Conservation (phyloP, 352 stramenopile genomes). For the Phytophthora megakarya region DNA sequence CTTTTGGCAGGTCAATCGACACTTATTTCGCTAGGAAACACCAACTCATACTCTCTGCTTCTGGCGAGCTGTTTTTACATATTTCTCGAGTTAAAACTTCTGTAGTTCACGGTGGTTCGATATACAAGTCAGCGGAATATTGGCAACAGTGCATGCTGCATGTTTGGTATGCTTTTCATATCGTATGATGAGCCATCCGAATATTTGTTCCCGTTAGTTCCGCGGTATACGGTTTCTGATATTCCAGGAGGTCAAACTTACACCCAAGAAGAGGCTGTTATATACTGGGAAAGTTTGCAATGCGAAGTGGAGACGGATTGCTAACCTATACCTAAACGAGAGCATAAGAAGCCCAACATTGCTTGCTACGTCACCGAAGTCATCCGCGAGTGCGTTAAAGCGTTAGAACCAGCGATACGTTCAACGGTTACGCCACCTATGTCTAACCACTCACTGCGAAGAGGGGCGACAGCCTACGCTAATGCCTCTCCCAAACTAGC, state of each 20-base stretch:
- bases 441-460: constrained; percentile 4
- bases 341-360: constrained; percentile 7
- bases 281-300: constrained; percentile 6
- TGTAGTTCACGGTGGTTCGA: constrained; percentile 8
- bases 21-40: constrained; percentile 12
- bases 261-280: constrained; percentile 4
- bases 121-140: constrained; percentile 4
- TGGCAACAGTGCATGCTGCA: constrained; percentile 21
- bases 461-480: constrained; percentile 10
- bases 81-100: constrained; percentile 8
- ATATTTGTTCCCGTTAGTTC: too few species aligned
- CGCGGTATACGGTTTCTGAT: constrained; percentile 1
- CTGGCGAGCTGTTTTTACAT: constrained; percentile 8
- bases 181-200: too few species aligned
- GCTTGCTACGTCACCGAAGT: constrained; percentile 13
- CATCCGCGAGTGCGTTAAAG: neutral
- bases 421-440: constrained; percentile 1
- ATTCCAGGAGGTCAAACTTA: neutral
- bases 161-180: constrained; percentile 11
- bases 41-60: neutral
- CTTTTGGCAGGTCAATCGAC: constrained; percentile 7
- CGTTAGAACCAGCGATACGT: neutral
- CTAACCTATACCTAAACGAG: neutral
- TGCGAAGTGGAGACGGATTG: neutral
- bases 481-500: constrained; percentile 23